These are phyloP conservation scores for Fraxinus baroniana DNA, from an alignment of 305 asterid species.

Conservation along the genomic window DNA sequence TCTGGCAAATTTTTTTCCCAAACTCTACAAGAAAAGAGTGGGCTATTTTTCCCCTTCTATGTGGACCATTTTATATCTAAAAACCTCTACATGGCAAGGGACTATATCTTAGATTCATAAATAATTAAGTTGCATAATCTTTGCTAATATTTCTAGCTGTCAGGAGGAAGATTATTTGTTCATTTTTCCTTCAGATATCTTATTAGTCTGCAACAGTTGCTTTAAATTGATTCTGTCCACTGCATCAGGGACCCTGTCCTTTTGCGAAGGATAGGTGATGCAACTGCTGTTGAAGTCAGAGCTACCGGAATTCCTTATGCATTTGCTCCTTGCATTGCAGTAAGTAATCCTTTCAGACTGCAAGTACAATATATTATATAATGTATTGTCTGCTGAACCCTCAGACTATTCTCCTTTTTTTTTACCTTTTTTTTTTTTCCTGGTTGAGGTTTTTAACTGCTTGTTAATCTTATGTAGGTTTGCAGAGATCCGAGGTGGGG, in stretches of 20 bases:
- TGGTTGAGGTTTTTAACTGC: background rate
- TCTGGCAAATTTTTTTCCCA: background rate
- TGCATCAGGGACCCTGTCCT: conserved; percentile 41
- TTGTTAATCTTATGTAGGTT: conserved; percentile 24
- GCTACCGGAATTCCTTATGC: conserved; percentile 48
- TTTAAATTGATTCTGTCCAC: background rate
- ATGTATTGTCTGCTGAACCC: background rate
- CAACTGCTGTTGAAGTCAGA: conserved; percentile 49
- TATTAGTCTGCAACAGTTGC: background rate
- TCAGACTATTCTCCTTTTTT: background rate
- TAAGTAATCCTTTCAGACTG: background rate
- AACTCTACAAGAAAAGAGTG: background rate
- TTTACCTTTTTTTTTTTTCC: background rate
- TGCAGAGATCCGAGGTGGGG: conserved; percentile 68
- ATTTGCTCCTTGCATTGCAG: conserved; percentile 53
- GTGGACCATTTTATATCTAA: background rate
- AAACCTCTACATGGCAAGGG: background rate
- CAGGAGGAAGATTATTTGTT: background rate
- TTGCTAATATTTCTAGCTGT: background rate
- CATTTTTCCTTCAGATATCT: background rate
- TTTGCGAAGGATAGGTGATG: conserved; percentile 46
- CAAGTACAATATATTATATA: background rate
- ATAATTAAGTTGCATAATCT: background rate
- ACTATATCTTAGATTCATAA: background rate
- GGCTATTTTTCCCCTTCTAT: background rate